phyloP scores from a whole-genome alignment of 2,329 filamentous ascomycete genomes.

The Aspergillus versicolor region DNA sequence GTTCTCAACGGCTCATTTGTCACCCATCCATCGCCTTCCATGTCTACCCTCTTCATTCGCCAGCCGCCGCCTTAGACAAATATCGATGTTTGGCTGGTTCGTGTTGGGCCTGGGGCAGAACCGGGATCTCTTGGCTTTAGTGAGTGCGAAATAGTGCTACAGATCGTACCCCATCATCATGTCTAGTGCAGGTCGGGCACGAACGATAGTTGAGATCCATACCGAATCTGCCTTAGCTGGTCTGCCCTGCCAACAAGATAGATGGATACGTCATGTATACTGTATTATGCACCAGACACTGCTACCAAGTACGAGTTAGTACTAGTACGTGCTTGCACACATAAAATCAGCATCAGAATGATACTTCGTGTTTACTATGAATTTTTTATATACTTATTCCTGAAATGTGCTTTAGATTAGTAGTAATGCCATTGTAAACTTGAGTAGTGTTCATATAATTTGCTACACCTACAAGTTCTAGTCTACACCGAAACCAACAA shows the following conservation, averaged over 20 bases:
- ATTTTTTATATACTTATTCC: not conserved
- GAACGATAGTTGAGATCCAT: not conserved
- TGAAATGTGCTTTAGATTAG: no score
- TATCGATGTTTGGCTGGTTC: not conserved
- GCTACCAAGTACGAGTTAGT: not conserved
- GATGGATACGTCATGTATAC: not conserved
- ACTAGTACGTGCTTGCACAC: not conserved
- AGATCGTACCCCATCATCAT: not conserved
- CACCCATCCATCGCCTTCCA: not conserved
- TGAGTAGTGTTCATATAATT: no score
- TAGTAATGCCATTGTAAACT: no score
- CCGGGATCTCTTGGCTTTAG: not conserved
- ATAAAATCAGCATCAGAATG: not conserved
- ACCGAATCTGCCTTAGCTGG: not conserved
- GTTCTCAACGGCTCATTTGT: not conserved
- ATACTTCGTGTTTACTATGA: not conserved
- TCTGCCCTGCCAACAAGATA: not conserved
- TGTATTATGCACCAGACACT: not conserved
- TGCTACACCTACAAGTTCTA: no score
- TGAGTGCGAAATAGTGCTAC: not conserved
- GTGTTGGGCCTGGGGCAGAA: no score
- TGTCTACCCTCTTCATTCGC: not conserved
- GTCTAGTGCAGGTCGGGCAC: not conserved
- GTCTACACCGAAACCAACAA: no score
- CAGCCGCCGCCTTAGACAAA: not conserved